Evolutionary conservation across 2,329 filamentous ascomycete genomes (phyloP), one percentile per base, ranked within the genome.

Genomic region (Trematosphaeria pertusa): DNA sequence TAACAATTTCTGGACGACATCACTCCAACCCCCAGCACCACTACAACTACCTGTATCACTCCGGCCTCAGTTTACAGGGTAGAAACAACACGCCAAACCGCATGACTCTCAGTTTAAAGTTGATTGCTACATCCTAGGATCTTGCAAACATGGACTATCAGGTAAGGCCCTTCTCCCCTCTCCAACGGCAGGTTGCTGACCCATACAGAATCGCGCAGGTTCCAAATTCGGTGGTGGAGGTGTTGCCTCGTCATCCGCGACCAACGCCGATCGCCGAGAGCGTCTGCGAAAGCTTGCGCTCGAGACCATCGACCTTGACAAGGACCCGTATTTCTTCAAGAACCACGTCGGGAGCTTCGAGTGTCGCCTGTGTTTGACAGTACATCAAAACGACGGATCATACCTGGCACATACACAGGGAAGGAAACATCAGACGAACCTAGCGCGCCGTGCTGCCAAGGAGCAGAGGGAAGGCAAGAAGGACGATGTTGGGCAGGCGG

Each of bases 241-340:
- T 73, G 92, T 97, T 62, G 94, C 94, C 72, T 97, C 92, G 5
- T 86, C 91, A 68, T 92, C 88, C 65, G 90, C 91, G 48, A 96
- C 91, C 54, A 97, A 97, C 75, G 93, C 94, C 58, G 94, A 97
- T 82, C 91, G 94, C 49, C 90, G 94, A 71, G 94, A 99, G 75
- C 92, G 94, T 55, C 87, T 99, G 30, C 91, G 93, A 74, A 97
- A 97, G 79, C 91, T 99, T 69, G 94, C 94, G 48, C 89, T 99
- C 68, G 94, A 99, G 78, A 95, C 91, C 45, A 99, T 99, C 81
- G 93, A 97, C 78, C 89, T 97, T 54, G 94, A 97, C 77, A 97
- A 97, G 78, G 94, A 99, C 77, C 94, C 94, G 0, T 99, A 97
- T 83, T 97, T 97, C 81, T 99, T 99, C 87, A 96, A 96, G 75